Base-by-base conservation (phyloP, 2,329 filamentous ascomycete genomes). In the Fusarium clavum region DNA sequence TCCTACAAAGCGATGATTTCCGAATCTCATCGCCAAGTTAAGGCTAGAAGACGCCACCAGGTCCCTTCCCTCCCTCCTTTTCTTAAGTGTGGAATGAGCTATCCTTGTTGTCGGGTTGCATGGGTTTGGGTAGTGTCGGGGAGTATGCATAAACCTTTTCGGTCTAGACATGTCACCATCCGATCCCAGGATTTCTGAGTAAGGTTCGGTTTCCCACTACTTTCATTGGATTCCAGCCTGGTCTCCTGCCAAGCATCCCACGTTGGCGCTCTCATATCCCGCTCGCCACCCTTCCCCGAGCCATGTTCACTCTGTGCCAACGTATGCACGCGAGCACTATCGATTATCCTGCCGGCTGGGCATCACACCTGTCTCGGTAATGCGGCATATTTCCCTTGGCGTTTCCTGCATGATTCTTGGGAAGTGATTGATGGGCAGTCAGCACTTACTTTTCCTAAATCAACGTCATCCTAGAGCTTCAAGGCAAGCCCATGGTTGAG, bases 311-410 rank as follows among this genome's bases (percentile, higher is more conserved):
- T 61, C 63, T 52, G 47, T 47, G 25, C 68, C 66, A 59, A 43
- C 55, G 44, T 49, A 59, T 69, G 72, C 66, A 70, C 25, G 41
- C 51, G 44, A 67, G 49, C 67, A 57, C 48, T 29, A 62, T 29
- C 62, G 48, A 52, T 61, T 54, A 47, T 57, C 71, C 47, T 62
- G 34, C 54, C 41, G 59, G 43, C 68, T 73, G 66, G 73, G 73
- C 64, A 67, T 30, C 46, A 69, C 71, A 74, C 73, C 67, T 71
- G 61, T 61, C 53, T 73, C 73, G 73, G 73, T 58, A 67, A 51
- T 32, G 53, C 73, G 73, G 73, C 73, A 75, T 38, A 8, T 13
- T 38, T 12, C 13, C 11, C 16, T 32, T 51, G 16, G 20, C 7
- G 13, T 22, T 34, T 6, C 18, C 7, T 51, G 47, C 30, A 38